phyloP scores from a whole-genome alignment of 78 protist genomes.

The Speleostelium caveatum region DNA sequence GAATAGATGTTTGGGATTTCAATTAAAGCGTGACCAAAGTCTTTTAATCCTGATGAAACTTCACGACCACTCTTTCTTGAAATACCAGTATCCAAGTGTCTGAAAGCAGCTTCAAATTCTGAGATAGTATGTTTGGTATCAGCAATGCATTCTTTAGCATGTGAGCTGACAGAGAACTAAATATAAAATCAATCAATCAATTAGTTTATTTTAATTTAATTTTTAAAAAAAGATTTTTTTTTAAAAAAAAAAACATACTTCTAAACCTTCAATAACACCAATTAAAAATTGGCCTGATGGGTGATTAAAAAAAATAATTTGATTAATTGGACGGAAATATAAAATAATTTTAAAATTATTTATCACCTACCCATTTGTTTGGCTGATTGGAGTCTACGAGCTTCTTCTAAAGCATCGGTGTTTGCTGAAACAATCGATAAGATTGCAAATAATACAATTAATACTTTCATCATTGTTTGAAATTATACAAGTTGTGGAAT shows the following conservation, averaged over 20 bases:
- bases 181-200: not conserved
- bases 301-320: no score
- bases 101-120: not conserved
- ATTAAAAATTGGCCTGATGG: conserved; percentile 13
- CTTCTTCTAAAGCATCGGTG: no score
- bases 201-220: not conserved
- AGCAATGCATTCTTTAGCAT: conserved; percentile 10
- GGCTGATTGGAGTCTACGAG: no score
- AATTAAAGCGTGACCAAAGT: conserved; percentile 25
- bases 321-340: no score
- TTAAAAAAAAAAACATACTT: not conserved
- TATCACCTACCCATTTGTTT: no score
- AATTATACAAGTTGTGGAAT: no score
- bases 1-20: conserved; percentile 6
- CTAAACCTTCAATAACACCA: conserved; percentile 47
- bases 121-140: not conserved
- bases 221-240: not conserved
- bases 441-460: no score
- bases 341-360: no score
- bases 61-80: not conserved
- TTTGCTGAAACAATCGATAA: no score
- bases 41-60: conserved; percentile 9
- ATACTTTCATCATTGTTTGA: no score
- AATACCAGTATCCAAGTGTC: conserved; percentile 7
- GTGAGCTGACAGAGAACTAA: conserved; percentile 11